A percentile compares a stretch with the other conserved stretches of the same genome.
Conservation (phyloP, 2,329 filamentous ascomycete genomes). For the Boeremia exigua region DNA sequence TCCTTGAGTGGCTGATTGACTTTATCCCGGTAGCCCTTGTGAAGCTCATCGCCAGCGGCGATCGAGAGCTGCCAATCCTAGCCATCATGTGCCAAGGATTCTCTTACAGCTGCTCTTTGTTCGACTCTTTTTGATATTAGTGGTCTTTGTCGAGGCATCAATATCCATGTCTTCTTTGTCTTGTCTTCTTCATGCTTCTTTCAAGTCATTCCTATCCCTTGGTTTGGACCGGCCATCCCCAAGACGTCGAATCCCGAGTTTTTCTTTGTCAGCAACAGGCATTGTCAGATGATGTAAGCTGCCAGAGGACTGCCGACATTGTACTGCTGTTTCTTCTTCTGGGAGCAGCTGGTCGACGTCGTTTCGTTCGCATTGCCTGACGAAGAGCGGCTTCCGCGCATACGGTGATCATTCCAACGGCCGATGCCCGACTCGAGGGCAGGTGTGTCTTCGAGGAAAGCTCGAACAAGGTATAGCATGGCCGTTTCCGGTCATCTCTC, state of each 20-base stretch:
- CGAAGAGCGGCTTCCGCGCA: too few species aligned
- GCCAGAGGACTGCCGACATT: not conserved
- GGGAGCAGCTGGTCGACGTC: not conserved
- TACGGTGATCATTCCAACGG: too few species aligned
- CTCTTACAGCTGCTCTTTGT: not conserved
- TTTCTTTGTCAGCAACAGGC: not conserved
- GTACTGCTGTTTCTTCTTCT: not conserved
- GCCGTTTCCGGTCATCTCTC: too few species aligned
- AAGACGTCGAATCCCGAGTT: not conserved
- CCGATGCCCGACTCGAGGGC: too few species aligned
- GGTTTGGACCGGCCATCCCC: not conserved
- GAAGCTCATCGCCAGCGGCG: too few species aligned
- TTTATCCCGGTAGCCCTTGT: not conserved
- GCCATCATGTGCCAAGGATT: not conserved
- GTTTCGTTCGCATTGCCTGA: not conserved
- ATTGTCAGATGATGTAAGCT: not conserved
- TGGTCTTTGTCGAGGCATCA: not conserved
- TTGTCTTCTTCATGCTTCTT: not conserved
- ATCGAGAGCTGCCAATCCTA: too few species aligned
- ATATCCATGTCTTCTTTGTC: not conserved
- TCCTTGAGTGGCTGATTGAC: not conserved
- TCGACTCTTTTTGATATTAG: not conserved
- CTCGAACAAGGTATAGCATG: too few species aligned
- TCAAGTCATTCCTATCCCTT: not conserved
- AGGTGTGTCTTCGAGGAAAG: too few species aligned